These are phyloP conservation scores for Closterium sp. DNA, from an alignment of 139 green algal species.

Conservation along the genomic window DNA sequence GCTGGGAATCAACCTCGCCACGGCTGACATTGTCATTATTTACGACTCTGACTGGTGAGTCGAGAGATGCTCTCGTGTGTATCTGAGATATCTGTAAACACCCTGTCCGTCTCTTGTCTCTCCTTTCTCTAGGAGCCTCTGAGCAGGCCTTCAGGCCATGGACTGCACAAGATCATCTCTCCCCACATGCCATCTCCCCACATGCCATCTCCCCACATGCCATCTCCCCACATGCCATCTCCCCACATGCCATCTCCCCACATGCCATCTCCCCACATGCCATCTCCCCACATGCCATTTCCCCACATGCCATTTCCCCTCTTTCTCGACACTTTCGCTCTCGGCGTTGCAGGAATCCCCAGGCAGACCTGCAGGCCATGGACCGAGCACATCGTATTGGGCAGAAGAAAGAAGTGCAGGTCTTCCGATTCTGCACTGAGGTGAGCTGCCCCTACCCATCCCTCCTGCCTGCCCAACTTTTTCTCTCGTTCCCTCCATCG, in stretches of 20 bases:
- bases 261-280: too few species aligned
- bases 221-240: too few species aligned
- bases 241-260: too few species aligned
- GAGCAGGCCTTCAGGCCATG: slow-evolving; percentile 94
- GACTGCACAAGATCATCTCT: slow-evolving; percentile 53
- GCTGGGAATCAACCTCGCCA: slow-evolving; percentile 96
- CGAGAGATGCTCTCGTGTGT: too few species aligned
- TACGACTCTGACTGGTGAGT: slow-evolving; percentile 87
- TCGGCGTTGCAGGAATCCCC: slow-evolving; percentile 39
- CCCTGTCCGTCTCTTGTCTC: not conserved
- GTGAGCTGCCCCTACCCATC: slow-evolving; percentile 19
- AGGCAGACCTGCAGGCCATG: slow-evolving; percentile 95
- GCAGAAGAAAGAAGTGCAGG: slow-evolving; percentile 97
- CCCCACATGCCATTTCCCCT: too few species aligned
- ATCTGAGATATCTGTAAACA: too few species aligned
- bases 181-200: too few species aligned
- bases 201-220: too few species aligned
- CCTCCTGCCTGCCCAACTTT: too few species aligned
- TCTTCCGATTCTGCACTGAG: slow-evolving; percentile 96
- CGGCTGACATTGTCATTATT: slow-evolving; percentile 94
- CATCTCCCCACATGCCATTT: too few species aligned
- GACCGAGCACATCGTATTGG: slow-evolving; percentile 97
- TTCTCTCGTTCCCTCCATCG: not conserved
- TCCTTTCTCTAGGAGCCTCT: slow-evolving; percentile 29
- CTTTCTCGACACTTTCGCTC: too few species aligned